Base-by-base conservation (phyloP, 768 basidiomycete genomes). In the Rhodotorula graminis region DNA sequence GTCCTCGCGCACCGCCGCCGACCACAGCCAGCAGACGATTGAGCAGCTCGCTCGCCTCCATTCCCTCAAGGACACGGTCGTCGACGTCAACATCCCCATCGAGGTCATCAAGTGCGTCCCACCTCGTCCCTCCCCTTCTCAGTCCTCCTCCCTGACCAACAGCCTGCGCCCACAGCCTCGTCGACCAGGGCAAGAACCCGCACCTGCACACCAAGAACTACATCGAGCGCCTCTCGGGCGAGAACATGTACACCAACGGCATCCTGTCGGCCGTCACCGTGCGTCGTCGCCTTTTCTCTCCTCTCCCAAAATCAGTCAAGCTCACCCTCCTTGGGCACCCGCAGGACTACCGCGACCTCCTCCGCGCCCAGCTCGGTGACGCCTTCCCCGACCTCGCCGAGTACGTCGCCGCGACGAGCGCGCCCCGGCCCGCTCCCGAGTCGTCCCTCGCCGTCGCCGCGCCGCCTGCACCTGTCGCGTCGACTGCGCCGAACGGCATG, bases 181-280 rank as follows among this genome's bases (percentile, higher is more conserved):
- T 79, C 47, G 78, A 79, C 53, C 66, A 69, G 27, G 78, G 78
- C 61, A 71, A 70, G 65, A 79, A 79, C 67, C 78, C 78, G n/a
- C 76, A 78, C 53, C 16, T 63, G 57, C 75, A 76, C 70, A 77
- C 76, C 11, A 71, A 73, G 29, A 75, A 77, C 59, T 71, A 73
- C 15, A 61, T 78, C 57, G 78, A 79, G 55, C 72, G 77, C 6
- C 61, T 78, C 23, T 64, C 76, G 18, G 76, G 74, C 42, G 78
- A 79, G 49, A 79, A 79, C 67, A 76, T 76, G 76, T 79, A 76
- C 66, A 78, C 76, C 8, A 78, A 77, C 65, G 78, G 77, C 2
- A 79, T 77, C n/a, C 67, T 79, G 3, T 69, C 72, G 12, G 77
- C 76, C 44, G 58, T 79, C 5, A 52, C 70, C 14, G 78, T 79